A percentile compares a stretch with the other conserved stretches of the same genome.
Evolutionary conservation across 2,329 filamentous ascomycete genomes (phyloP).

Genomic region (Neodidymelliopsis sp.): DNA sequence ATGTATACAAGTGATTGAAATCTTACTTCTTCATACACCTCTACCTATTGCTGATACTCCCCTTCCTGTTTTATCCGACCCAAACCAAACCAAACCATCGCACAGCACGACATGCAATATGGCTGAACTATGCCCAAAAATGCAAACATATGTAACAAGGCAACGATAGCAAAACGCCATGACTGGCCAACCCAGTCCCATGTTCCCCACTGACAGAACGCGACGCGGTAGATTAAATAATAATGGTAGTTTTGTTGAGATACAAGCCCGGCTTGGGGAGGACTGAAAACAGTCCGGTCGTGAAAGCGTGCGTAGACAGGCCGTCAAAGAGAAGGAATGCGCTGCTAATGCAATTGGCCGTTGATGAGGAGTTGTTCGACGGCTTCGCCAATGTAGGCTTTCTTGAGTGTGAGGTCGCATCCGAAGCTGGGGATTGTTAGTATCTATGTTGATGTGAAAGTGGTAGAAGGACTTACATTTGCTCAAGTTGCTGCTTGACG

Average conservation of each 20-base stretch:
- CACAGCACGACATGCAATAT: too few relatives aligned
- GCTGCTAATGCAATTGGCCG: conserved; percentile 16
- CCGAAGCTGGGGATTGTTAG: conserved; percentile 66
- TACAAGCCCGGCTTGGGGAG: conserved; percentile 9
- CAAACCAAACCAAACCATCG: too few relatives aligned
- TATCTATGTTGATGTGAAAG: neutral
- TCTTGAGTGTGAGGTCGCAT: conserved; percentile 83
- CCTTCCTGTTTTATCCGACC: too few relatives aligned
- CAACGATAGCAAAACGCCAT: too few relatives aligned
- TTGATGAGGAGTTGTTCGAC: conserved; percentile 37
- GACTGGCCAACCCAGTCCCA: too few relatives aligned
- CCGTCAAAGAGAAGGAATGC: conserved; percentile 3
- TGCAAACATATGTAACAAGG: too few relatives aligned
- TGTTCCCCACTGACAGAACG: too few relatives aligned
- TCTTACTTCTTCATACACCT: too few relatives aligned
- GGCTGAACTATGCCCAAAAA: too few relatives aligned
- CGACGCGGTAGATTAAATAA: too few relatives aligned
- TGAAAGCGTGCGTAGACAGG: conserved; percentile 18
- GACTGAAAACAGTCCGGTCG: conserved; percentile 15
- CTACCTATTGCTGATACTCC: too few relatives aligned
- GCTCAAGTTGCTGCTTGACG: conserved; percentile 92
- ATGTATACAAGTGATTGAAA: too few relatives aligned
- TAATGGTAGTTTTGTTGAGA: conserved; percentile 15
- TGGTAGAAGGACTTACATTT: conserved; percentile 57
- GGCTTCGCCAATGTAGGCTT: conserved; percentile 76